Base-by-base conservation (phyloP, 495 filamentous ascomycete species). In the Hamigera avellanea region DNA sequence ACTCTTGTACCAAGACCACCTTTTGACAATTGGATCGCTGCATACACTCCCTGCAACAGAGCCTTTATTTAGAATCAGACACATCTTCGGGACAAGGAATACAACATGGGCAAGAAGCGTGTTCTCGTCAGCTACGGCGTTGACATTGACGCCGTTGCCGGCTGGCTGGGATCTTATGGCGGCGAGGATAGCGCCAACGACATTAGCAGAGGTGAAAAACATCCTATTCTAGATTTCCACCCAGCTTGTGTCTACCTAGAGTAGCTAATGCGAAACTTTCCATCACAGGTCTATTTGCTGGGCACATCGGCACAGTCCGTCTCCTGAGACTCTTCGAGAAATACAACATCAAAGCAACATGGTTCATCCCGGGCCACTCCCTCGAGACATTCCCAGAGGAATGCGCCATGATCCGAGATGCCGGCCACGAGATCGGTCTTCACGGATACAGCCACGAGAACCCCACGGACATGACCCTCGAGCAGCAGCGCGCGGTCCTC, bases 341-440 rank as follows among this genome's bases (percentile, higher is more conserved):
- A 52, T 80, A 86, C 66, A 73, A 77, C 39, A 89, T 89, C 62
- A 86, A 82, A 56, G 72, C 79, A 9, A 83, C 81, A 6, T 87
- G 80, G 78, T 87, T 89, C 55, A 86, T 89, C 40, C 83, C 82
- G 0, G 83, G 81, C 0, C 83, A 89, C 54, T 78, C 75, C 0
- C 70, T 89, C 12, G 83, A 89, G 41, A 84, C 69, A 10, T 87
- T 86, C 49, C 82, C 81, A 0, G 78, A 82, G 48, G 80, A 86
- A 48, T 83, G 78, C 46, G 72, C 75, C 18, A 69, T 73, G 61
- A 68, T 89, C 19, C 67, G 78, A n/a, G 83, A 87, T 39, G 64
- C 70, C 2, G 83, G 83, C 1, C 83, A 86, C 49, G 83, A 87
- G 50, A 86, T 88, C 44, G 83, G 83, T 6, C 72, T 83, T 0